Percentiles rank a stretch among this genome's conserved stretches.
Conservation (phyloP, 2,329 filamentous ascomycete species). For the Diplodia seriata region DNA sequence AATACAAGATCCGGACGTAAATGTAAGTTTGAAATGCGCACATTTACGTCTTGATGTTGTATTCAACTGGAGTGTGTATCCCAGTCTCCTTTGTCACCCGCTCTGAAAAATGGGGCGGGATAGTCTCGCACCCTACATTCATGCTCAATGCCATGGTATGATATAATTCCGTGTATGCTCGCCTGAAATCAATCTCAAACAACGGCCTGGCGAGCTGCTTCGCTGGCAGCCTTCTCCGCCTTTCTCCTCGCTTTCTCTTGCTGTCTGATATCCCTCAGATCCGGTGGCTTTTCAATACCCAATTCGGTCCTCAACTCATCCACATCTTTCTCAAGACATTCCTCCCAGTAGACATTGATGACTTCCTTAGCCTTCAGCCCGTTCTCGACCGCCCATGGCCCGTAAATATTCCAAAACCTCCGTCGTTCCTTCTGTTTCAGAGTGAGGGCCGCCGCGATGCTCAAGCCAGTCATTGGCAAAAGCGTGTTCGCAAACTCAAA, state of each 20-base stretch:
- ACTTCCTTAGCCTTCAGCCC: constrained; percentile 78
- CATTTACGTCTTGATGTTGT: too few species aligned
- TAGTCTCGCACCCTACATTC: background rate
- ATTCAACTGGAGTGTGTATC: too few species aligned
- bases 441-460: constrained; percentile 72
- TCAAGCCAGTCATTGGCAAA: constrained; percentile 92
- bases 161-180: background rate
- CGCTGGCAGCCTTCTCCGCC: constrained; percentile 63
- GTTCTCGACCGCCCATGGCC: constrained; percentile 90
- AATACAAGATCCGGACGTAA: too few species aligned
- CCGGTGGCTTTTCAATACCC: constrained; percentile 86
- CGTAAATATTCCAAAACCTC: constrained; percentile 75
- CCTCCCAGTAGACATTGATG: constrained; percentile 98
- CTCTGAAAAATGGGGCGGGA: background rate
- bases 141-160: background rate
- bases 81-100: too few species aligned
- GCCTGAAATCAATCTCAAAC: constrained; percentile 13
- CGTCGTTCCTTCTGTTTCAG: constrained; percentile 69
- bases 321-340: constrained; percentile 85
- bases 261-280: constrained; percentile 79
- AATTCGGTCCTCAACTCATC: constrained; percentile 74
- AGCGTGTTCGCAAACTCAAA: constrained; percentile 97
- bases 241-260: constrained; percentile 72
- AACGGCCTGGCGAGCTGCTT: constrained; percentile 15
- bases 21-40: too few species aligned